Percentiles rank a stretch among this genome's conserved stretches.
Evolutionary conservation across 345 rosid genomes (phyloP).

Genomic region (Luvunga scandens): DNA sequence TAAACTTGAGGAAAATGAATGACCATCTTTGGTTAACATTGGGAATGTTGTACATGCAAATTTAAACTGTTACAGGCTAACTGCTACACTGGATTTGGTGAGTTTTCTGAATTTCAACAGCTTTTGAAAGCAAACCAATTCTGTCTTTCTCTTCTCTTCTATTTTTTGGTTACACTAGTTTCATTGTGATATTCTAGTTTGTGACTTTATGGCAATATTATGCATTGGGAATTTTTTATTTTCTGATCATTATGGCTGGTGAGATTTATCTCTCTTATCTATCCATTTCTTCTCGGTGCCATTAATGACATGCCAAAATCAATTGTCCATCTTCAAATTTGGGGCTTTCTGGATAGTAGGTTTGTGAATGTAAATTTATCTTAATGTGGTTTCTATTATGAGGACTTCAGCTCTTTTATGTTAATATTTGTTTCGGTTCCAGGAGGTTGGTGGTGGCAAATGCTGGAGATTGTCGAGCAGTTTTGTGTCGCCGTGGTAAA

Average conservation of each 20-base stretch:
- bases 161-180: not conserved
- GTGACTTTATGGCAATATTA: too few species aligned
- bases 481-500: slow-evolving; percentile 68
- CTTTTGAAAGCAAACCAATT: not conserved
- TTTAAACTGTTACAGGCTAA: not conserved
- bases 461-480: slow-evolving; percentile 91
- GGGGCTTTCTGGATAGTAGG: not conserved
- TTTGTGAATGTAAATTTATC: not conserved
- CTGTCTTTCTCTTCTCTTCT: not conserved
- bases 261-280: not conserved
- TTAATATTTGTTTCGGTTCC: slow-evolving; percentile 21
- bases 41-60: not conserved
- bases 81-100: not conserved
- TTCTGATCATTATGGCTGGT: not conserved
- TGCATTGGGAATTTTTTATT: not conserved
- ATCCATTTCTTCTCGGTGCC: not conserved
- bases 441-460: slow-evolving; percentile 86
- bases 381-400: not conserved
- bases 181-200: not conserved
- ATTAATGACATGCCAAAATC: not conserved
- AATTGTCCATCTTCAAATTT: not conserved
- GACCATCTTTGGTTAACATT: not conserved
- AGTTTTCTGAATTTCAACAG: not conserved
- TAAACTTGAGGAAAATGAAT: not conserved
- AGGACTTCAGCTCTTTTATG: not conserved